A percentile compares a stretch with the other conserved stretches of the same genome.
Evolutionary conservation across 495 filamentous ascomycete genomes (phyloP).

Genomic region (Aspergillus diversus): DNA sequence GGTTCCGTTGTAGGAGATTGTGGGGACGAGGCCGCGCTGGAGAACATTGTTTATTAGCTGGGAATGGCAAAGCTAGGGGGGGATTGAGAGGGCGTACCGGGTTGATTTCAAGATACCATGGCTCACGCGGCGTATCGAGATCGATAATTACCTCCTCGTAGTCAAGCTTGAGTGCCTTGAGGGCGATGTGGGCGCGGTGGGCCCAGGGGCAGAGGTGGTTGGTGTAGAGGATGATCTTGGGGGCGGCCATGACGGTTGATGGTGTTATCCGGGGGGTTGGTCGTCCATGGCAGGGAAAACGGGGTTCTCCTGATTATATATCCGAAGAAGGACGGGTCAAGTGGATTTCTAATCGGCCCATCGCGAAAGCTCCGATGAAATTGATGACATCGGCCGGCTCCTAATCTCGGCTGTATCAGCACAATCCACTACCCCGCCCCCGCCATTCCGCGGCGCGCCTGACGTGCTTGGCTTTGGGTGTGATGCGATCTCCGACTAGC

Average conservation of each 20-base stretch:
- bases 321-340: no score
- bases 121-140: slow-evolving; percentile 69
- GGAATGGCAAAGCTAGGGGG: neutral
- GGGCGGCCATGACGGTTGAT: slow-evolving; percentile 32
- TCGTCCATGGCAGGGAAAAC: no score
- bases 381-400: no score
- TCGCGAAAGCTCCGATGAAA: no score
- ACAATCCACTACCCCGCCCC: no score
- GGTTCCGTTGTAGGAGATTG: slow-evolving; percentile 67
- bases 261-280: no score
- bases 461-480: no score
- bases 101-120: slow-evolving; percentile 87
- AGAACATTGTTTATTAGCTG: neutral
- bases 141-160: slow-evolving; percentile 84
- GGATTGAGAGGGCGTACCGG: slow-evolving; percentile 50
- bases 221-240: slow-evolving; percentile 69
- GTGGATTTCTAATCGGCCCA: no score
- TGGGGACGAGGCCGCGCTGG: slow-evolving; percentile 76
- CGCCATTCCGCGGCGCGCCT: no score
- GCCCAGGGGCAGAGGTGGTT: slow-evolving; percentile 83
- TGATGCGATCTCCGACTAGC: no score
- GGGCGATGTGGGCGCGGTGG: slow-evolving; percentile 77
- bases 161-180: slow-evolving; percentile 72
- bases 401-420: no score
- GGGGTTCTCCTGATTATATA: no score